These are phyloP conservation scores for Vitis rupestris DNA, from an alignment of 164 flowering plant species.

Conservation along the genomic window DNA sequence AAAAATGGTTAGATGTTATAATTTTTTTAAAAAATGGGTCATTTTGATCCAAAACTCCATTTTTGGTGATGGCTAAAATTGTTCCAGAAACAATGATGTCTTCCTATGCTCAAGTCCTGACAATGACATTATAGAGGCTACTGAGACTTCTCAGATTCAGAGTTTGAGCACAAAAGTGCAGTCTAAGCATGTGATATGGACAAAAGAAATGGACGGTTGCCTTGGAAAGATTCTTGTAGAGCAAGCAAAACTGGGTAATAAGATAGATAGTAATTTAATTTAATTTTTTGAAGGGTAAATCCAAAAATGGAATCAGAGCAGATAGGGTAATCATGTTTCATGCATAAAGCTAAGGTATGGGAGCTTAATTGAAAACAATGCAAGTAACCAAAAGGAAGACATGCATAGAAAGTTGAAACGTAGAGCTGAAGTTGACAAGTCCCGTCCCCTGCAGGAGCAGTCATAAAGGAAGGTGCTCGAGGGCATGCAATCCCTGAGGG, in stretches of 20 bases:
- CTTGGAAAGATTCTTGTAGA: slow-evolving; percentile 15
- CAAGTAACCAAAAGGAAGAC: too few relatives aligned
- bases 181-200: slow-evolving; percentile 15
- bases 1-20: too few relatives aligned
- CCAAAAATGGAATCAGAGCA: too few relatives aligned
- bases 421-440: too few relatives aligned
- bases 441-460: neutral
- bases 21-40: too few relatives aligned
- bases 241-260: slow-evolving; percentile 21
- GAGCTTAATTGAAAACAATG: too few relatives aligned
- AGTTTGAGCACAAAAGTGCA: slow-evolving; percentile 7
- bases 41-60: neutral
- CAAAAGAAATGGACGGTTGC: slow-evolving; percentile 17
- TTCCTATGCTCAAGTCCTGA: slow-evolving; percentile 11
- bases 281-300: too few relatives aligned
- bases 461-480: neutral
- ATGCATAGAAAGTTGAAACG: neutral
- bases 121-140: slow-evolving; percentile 7
- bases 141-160: neutral
- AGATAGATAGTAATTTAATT: slow-evolving; percentile 6
- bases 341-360: too few relatives aligned
- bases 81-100: too few relatives aligned
- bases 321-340: too few relatives aligned
- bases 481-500: too few relatives aligned
- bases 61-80: slow-evolving; percentile 5